These are phyloP conservation scores for Fusarium papillatum DNA, from an alignment of 2,329 filamentous ascomycete species.

Conservation along the genomic window DNA sequence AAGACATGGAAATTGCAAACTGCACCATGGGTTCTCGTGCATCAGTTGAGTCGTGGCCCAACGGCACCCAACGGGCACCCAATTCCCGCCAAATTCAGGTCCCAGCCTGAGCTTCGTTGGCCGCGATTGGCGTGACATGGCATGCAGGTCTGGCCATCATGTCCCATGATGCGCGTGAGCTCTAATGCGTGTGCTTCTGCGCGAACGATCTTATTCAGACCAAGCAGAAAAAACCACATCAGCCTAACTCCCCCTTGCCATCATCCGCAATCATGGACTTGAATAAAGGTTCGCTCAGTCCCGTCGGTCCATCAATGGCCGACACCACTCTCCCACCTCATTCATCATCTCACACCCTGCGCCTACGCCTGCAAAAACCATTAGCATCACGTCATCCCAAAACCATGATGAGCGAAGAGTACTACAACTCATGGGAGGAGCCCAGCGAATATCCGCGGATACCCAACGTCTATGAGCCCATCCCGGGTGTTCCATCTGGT, in stretches of 20 bases:
- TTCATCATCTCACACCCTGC: constrained; percentile 3
- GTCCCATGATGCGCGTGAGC: constrained; percentile 34
- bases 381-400: constrained; percentile 24
- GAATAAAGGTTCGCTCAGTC: constrained; percentile 11
- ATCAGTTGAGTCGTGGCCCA: constrained; percentile 25
- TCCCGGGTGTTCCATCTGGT: constrained; percentile 14
- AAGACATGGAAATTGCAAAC: constrained; percentile 36
- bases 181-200: constrained; percentile 34
- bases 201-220: constrained; percentile 16
- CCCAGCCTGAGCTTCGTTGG: constrained; percentile 31
- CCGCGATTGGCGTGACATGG: constrained; percentile 28
- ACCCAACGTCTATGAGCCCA: constrained; percentile 41
- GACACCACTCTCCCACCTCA: neutral
- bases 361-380: constrained; percentile 5
- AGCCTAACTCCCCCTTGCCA: neutral
- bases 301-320: neutral
- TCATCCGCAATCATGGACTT: constrained; percentile 1
- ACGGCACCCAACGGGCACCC: constrained; percentile 36
- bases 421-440: constrained; percentile 32
- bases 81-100: constrained; percentile 34
- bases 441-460: constrained; percentile 36
- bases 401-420: constrained; percentile 27
- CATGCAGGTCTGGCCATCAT: constrained; percentile 28
- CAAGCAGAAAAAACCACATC: constrained; percentile 7
- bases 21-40: constrained; percentile 2